Evolutionary conservation across 345 rosid species (phyloP).

Genomic region (Salix exigua): DNA sequence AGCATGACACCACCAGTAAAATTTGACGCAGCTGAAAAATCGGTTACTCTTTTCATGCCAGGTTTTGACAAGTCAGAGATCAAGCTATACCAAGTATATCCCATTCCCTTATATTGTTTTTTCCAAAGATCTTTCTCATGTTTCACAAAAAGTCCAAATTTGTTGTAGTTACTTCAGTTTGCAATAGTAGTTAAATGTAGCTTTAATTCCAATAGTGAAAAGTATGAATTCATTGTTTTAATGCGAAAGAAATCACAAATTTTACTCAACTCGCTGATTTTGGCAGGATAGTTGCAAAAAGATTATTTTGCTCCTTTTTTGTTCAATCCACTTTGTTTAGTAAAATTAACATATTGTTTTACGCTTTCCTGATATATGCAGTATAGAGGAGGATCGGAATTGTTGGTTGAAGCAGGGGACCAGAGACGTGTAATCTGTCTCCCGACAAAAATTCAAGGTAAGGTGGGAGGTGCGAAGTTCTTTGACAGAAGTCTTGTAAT

Average conservation of each 20-base stretch:
- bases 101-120: neutral
- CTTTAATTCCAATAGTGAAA: too few relatives aligned
- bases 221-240: neutral
- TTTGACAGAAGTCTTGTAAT: constrained; percentile 59
- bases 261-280: neutral
- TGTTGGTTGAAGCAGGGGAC: constrained; percentile 87
- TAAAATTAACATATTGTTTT: neutral
- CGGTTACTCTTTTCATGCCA: constrained; percentile 77
- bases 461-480: constrained; percentile 82
- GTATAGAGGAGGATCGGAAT: constrained; percentile 86
- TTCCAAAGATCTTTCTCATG: neutral
- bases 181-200: neutral
- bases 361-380: constrained; percentile 38
- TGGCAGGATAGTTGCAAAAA: neutral
- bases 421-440: constrained; percentile 69
- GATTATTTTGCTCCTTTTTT: neutral
- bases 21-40: constrained; percentile 54
- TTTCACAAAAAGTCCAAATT: neutral
- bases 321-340: neutral
- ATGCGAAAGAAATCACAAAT: neutral
- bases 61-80: constrained; percentile 91
- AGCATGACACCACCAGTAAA: constrained; percentile 40
- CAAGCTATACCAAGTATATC: constrained; percentile 77
- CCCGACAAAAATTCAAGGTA: constrained; percentile 75
- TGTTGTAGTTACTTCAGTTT: neutral